Conservation (phyloP, 441 rosid genomes). For the Populus hybrid region DNA sequence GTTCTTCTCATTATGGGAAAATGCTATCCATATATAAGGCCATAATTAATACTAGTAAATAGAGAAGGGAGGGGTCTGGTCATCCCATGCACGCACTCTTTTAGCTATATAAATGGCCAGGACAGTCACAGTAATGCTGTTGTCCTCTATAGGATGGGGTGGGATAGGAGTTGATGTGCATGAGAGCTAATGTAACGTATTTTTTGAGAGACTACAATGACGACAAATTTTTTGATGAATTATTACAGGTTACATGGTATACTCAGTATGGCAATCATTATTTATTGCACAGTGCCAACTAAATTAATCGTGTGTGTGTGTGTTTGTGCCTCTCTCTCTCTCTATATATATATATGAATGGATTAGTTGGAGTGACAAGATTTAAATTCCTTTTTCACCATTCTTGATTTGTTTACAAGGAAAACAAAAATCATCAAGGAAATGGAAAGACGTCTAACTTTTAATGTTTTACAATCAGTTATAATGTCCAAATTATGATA, state of each 20-base stretch:
- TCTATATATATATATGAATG: neutral
- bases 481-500: neutral
- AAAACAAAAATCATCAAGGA: neutral
- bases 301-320: neutral
- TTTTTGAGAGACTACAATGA: conserved; percentile 11
- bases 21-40: neutral
- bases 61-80: conserved; percentile 5
- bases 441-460: neutral
- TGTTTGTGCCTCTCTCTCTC: too few relatives aligned
- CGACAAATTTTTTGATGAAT: conserved; percentile 24
- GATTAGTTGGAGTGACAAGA: neutral
- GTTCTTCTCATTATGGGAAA: neutral
- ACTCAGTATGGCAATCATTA: conserved; percentile 9
- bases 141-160: conserved; percentile 19
- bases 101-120: neutral
- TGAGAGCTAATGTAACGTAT: too few relatives aligned
- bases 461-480: neutral
- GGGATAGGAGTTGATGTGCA: neutral
- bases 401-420: neutral
- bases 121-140: conserved; percentile 26
- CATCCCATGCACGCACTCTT: too few relatives aligned
- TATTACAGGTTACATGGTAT: conserved; percentile 19
- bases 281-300: conserved; percentile 8
- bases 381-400: neutral
- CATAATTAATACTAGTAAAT: conserved; percentile 12